These are phyloP conservation scores for Leccinum olivaceopallidum DNA, from an alignment of 768 basidiomycete species.

Conservation along the genomic window DNA sequence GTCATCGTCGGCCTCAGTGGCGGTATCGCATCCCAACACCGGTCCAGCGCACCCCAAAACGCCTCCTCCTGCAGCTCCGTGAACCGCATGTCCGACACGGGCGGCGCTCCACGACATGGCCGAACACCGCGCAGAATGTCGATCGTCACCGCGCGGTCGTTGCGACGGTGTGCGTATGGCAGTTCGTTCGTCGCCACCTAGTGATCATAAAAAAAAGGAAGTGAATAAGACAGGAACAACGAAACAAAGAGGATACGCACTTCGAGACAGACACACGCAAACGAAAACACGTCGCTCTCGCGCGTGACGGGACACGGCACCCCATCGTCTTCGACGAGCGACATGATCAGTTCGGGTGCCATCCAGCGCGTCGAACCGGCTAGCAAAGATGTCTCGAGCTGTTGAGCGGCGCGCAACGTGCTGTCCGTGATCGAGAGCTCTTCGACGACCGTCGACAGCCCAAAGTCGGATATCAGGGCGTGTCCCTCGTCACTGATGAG, in stretches of 20 bases:
- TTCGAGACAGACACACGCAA: conserved; percentile 60
- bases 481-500: conserved; percentile 51
- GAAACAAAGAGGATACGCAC: conserved; percentile 28
- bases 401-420: conserved; percentile 26
- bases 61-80: conserved; percentile 26
- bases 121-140: conserved; percentile 54
- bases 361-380: conserved; percentile 40
- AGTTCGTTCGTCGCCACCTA: conserved; percentile 53
- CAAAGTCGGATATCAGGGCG: conserved; percentile 44
- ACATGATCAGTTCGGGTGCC: conserved; percentile 57
- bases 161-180: conserved; percentile 53
- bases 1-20: conserved; percentile 45
- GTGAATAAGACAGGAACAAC: not conserved
- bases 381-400: conserved; percentile 31
- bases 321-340: conserved; percentile 49
- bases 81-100: conserved; percentile 19
- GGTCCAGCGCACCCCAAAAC: conserved; percentile 47
- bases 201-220: not conserved
- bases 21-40: conserved; percentile 45
- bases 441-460: conserved; percentile 56
- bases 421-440: conserved; percentile 42
- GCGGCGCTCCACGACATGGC: conserved; percentile 39
- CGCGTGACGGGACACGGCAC: conserved; percentile 46
- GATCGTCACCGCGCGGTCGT: conserved; percentile 56
- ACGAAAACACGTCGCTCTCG: conserved; percentile 60